Percentiles rank a stretch among this genome's conserved stretches.
Conservation (phyloP, 768 basidiomycete species). For the Podaxis sp. region DNA sequence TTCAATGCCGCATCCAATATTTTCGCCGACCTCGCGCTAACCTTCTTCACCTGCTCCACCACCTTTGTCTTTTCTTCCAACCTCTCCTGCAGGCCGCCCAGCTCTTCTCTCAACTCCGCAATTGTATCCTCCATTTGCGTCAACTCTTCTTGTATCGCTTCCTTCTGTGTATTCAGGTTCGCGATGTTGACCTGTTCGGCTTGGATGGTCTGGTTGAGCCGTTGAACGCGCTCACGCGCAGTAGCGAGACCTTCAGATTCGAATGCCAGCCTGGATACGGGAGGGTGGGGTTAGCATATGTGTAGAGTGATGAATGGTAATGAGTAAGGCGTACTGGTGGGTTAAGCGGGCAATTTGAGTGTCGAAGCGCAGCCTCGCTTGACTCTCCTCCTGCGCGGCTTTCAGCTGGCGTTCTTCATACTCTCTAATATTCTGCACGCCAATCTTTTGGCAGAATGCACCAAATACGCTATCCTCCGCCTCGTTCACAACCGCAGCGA, state of each 20-base stretch:
- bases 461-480: slow-evolving; percentile 83
- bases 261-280: slow-evolving; percentile 63
- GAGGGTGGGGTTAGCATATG: neutral
- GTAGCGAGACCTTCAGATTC: slow-evolving; percentile 72
- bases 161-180: slow-evolving; percentile 56
- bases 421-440: slow-evolving; percentile 80
- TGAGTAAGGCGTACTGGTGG: slow-evolving; percentile 65
- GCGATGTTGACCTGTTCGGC: slow-evolving; percentile 55
- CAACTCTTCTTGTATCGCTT: slow-evolving; percentile 58
- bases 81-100: slow-evolving; percentile 57
- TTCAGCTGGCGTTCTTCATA: slow-evolving; percentile 92
- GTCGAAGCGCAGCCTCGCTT: slow-evolving; percentile 78
- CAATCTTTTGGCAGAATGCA: slow-evolving; percentile 77
- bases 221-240: slow-evolving; percentile 60
- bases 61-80: slow-evolving; percentile 72
- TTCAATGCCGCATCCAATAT: slow-evolving; percentile 85
- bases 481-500: slow-evolving; percentile 60
- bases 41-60: slow-evolving; percentile 77
- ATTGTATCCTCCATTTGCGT: slow-evolving; percentile 55
- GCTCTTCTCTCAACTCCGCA: slow-evolving; percentile 55
- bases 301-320: neutral
- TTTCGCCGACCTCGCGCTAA: slow-evolving; percentile 67
- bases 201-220: slow-evolving; percentile 49
- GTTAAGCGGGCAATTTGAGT: slow-evolving; percentile 83
- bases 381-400: slow-evolving; percentile 85